These are phyloP conservation scores for Tetracladium maxilliforme DNA, from an alignment of 2,329 filamentous ascomycete genomes.

Conservation along the genomic window DNA sequence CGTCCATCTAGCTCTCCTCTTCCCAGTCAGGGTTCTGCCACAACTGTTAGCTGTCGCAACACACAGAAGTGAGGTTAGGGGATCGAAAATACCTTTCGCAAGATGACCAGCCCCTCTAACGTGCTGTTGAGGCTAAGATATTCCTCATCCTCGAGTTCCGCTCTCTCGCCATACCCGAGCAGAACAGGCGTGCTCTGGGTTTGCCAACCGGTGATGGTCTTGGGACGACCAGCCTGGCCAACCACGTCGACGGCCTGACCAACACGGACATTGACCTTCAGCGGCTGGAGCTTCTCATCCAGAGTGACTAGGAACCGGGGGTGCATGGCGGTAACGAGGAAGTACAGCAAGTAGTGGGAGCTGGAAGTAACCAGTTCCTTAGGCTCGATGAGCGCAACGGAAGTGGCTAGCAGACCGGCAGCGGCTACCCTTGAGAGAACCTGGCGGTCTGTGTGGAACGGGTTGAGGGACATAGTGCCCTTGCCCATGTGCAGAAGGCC, in stretches of 20 bases:
- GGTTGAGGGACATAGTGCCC: conserved; percentile 86
- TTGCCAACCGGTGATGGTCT: conserved; percentile 99
- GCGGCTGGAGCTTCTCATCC: conserved; percentile 83
- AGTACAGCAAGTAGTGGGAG: conserved; percentile 91
- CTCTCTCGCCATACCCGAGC: conserved; percentile 85
- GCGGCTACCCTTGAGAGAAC: conserved; percentile 85
- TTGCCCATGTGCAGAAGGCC: conserved; percentile 98
- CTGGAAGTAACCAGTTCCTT: conserved; percentile 62
- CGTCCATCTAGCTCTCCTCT: conserved; percentile 21
- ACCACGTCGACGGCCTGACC: conserved; percentile 98
- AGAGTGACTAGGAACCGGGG: conserved; percentile 92
- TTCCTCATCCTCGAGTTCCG: conserved; percentile 94
- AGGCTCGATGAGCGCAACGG: conserved; percentile 88
- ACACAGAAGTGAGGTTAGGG: background rate
- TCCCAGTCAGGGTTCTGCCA: conserved; percentile 40
- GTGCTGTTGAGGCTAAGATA: conserved; percentile 86
- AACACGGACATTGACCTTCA: conserved; percentile 91
- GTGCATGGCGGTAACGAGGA: conserved; percentile 91
- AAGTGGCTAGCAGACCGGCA: conserved; percentile 75
- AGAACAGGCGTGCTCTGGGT: conserved; percentile 98
- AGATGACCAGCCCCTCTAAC: conserved; percentile 86
- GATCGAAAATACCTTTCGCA: conserved; percentile 69
- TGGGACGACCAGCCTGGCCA: conserved; percentile 88
- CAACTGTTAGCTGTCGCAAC: background rate
- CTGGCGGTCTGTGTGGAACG: conserved; percentile 98